Conservation (phyloP, 208 protist genomes). For the Leishmania guyanensis region DNA sequence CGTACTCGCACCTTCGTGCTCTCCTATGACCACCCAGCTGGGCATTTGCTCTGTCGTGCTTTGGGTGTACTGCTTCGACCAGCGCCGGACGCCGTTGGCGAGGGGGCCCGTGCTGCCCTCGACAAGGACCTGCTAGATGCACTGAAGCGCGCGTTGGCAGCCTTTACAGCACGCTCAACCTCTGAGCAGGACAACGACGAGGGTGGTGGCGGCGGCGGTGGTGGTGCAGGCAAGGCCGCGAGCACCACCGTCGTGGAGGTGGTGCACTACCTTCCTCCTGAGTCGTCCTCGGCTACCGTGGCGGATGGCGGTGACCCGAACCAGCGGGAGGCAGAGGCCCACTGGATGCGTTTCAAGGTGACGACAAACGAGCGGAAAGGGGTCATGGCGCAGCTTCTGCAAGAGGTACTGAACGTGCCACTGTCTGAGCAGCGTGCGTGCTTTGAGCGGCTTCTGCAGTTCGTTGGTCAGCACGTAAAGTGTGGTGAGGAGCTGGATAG, state of each 20-base stretch:
- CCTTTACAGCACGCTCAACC: neutral
- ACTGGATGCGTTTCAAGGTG: constrained; percentile 41
- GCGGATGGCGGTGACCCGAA: neutral
- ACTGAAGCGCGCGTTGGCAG: constrained; percentile 28
- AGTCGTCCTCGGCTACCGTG: neutral
- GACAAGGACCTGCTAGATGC: constrained; percentile 43
- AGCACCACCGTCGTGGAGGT: constrained; percentile 18
- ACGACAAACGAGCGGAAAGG: constrained; percentile 32
- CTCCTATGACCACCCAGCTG: constrained; percentile 61
- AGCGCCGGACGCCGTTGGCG: constrained; percentile 16
- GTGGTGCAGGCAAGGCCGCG: neutral
- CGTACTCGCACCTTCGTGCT: constrained; percentile 43
- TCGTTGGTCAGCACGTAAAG: constrained; percentile 16
- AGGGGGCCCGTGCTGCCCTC: constrained; percentile 39
- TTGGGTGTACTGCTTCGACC: constrained; percentile 37
- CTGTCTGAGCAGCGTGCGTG: constrained; percentile 17
- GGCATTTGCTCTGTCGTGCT: constrained; percentile 67
- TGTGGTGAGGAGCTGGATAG: neutral
- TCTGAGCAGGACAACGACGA: constrained; percentile 11
- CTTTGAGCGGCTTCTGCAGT: constrained; percentile 28
- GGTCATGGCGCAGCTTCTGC: constrained; percentile 45
- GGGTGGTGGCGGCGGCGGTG: constrained; percentile 10
- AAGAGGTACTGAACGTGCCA: constrained; percentile 37
- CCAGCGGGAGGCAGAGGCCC: constrained; percentile 2
- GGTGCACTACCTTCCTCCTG: constrained; percentile 30